Percentiles rank a stretch among this genome's conserved stretches.
phyloP scores from a whole-genome alignment of 1,284 basidiomycete genomes.

The Cerrena zonata region DNA sequence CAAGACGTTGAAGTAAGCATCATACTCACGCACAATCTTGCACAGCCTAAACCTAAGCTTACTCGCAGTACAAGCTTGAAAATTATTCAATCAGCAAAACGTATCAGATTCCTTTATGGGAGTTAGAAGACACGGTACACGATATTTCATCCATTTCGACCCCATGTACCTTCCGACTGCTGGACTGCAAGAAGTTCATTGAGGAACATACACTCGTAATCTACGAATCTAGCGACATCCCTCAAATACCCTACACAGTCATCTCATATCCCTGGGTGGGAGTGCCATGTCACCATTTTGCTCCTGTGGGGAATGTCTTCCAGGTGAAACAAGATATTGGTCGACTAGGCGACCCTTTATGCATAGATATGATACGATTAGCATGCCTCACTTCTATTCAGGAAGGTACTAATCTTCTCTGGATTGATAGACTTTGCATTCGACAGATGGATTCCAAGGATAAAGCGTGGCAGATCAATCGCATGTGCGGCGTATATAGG shows the following conservation, averaged over 20 bases:
- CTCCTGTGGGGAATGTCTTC: slow-evolving; percentile 4
- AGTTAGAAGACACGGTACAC: background rate
- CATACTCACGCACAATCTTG: no score
- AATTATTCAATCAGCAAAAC: background rate
- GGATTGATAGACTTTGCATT: slow-evolving; percentile 15
- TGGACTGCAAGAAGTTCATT: background rate
- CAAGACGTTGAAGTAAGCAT: no score
- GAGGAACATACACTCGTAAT: background rate
- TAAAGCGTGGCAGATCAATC: slow-evolving; percentile 11
- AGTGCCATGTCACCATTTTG: background rate
- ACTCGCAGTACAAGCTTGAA: background rate
- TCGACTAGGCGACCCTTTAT: slow-evolving; percentile 13
- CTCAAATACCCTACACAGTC: slow-evolving; percentile 3
- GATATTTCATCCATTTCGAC: background rate
- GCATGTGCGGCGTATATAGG: slow-evolving; percentile 8
- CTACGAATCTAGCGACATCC: slow-evolving; percentile 4
- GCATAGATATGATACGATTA: slow-evolving; percentile 13
- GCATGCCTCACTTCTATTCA: slow-evolving; percentile 9
- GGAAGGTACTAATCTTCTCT: slow-evolving; percentile 6
- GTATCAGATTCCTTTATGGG: background rate
- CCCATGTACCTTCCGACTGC: background rate
- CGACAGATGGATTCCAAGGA: slow-evolving; percentile 5
- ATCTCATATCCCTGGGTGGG: slow-evolving; percentile 8
- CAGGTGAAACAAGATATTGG: slow-evolving; percentile 12
- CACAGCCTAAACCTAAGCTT: no score